Percentiles rank a stretch among this genome's conserved stretches.
Evolutionary conservation across 208 protist species (phyloP).

Genomic region (Angomonas desouzai): DNA sequence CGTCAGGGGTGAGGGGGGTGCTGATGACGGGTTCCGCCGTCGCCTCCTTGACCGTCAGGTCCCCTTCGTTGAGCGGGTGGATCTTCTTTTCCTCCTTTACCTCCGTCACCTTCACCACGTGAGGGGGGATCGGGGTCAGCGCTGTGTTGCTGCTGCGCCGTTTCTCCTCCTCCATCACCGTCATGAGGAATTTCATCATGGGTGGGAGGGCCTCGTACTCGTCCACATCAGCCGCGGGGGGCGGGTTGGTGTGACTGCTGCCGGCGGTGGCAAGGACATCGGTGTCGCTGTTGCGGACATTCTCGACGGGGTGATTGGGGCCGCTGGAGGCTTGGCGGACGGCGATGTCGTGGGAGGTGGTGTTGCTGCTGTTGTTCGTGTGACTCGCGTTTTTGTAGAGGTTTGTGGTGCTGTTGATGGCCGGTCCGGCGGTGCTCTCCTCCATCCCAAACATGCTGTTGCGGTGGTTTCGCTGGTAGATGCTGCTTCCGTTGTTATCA

Average conservation of each 20-base stretch:
- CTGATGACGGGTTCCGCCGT: not conserved
- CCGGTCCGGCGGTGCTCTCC: not conserved
- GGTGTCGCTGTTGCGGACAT: too few relatives aligned
- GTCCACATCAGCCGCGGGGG: not conserved
- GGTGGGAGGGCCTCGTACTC: not conserved
- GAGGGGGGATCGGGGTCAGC: not conserved
- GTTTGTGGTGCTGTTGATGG: slow-evolving; percentile 4
- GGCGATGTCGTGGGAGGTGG: too few relatives aligned
- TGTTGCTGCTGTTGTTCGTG: not conserved
- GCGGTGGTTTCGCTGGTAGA: not conserved
- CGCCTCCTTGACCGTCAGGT: not conserved
- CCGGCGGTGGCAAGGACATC: too few relatives aligned
- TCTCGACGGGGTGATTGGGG: too few relatives aligned
- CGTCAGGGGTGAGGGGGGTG: not conserved
- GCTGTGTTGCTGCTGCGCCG: not conserved
- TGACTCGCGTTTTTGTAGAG: not conserved
- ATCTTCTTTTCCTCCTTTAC: not conserved
- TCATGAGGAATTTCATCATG: slow-evolving; percentile 5
- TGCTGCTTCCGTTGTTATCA: not conserved
- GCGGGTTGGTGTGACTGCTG: not conserved
- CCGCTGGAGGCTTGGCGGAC: too few relatives aligned
- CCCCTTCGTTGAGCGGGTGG: too few relatives aligned
- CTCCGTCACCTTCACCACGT: not conserved
- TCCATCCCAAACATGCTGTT: not conserved
- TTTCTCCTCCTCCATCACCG: not conserved